Percentiles rank a stretch among this genome's conserved stretches.
These are phyloP conservation scores for Hemerocallis citrina DNA, from an alignment of 106 monocot genomes.

Conservation along the genomic window DNA sequence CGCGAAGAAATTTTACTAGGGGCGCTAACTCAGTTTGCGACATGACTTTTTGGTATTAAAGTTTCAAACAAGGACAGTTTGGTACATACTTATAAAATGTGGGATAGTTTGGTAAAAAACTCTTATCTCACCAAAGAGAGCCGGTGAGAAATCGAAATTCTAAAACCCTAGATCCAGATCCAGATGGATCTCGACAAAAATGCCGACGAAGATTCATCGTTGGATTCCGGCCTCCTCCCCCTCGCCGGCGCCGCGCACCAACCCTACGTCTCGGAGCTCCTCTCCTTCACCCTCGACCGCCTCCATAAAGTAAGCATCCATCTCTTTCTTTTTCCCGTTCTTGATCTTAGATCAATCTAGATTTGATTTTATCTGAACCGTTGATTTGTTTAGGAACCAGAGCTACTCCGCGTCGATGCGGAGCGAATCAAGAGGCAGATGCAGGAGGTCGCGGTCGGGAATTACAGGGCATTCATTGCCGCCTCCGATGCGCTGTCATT, in stretches of 20 bases:
- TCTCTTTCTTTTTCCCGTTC: neutral
- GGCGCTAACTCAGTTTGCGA: too few relatives aligned
- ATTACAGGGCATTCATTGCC: conserved; percentile 85
- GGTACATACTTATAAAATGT: too few relatives aligned
- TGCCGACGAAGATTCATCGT: conserved; percentile 19
- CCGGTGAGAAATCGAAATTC: too few relatives aligned
- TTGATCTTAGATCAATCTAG: neutral
- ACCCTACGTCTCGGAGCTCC: conserved; percentile 93
- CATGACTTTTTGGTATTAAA: too few relatives aligned
- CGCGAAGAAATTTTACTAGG: too few relatives aligned
- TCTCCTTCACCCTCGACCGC: conserved; percentile 96
- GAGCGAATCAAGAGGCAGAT: conserved; percentile 92
- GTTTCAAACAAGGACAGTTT: too few relatives aligned
- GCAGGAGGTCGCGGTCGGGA: conserved; percentile 98
- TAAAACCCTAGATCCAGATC: conserved; percentile 3
- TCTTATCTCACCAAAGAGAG: too few relatives aligned
- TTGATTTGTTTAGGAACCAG: conserved; percentile 60
- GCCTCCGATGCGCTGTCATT: conserved; percentile 71
- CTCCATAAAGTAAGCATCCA: conserved; percentile 72
- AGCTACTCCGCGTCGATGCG: conserved; percentile 88
- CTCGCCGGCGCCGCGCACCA: conserved; percentile 62
- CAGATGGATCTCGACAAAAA: conserved; percentile 15
- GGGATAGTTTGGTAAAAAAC: too few relatives aligned
- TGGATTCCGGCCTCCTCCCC: conserved; percentile 35
- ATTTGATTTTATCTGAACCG: conserved; percentile 6